Evolutionary conservation across 257 asterid genomes (phyloP).

Genomic region (Solanum boliviense): DNA sequence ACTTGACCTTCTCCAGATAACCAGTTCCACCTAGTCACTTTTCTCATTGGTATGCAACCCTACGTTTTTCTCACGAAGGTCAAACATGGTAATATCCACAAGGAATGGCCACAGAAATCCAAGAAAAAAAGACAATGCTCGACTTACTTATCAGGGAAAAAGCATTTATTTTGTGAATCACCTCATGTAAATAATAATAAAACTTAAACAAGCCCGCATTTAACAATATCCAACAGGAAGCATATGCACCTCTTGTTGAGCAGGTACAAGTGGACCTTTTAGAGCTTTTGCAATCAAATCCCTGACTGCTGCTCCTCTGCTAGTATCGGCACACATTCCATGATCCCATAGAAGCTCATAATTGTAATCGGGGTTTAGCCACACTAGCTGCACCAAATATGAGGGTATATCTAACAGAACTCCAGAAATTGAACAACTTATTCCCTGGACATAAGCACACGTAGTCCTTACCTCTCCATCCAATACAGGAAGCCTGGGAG

Average conservation of each 20-base stretch:
- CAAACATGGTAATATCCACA: background rate
- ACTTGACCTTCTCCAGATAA: background rate
- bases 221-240: background rate
- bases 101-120: background rate
- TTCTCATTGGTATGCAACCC: background rate
- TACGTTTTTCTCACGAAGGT: background rate
- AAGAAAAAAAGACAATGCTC: background rate
- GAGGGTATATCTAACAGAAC: background rate
- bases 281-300: conserved; percentile 87
- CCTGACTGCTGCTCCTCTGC: conserved; percentile 90
- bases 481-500: conserved; percentile 85
- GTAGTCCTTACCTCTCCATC: conserved; percentile 66
- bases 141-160: background rate
- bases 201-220: background rate
- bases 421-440: background rate
- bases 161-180: background rate
- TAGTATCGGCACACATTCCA: conserved; percentile 97
- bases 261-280: conserved; percentile 79
- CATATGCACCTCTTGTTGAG: conserved; percentile 71
- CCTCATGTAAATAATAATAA: background rate
- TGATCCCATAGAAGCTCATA: conserved; percentile 94
- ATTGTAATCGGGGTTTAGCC: conserved; percentile 81
- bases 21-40: background rate
- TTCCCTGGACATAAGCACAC: background rate
- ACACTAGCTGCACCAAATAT: conserved; percentile 46